Evolutionary conservation across 73 alveolate genomes (phyloP), one percentile per base, ranked within the genome.

Genomic region (Paramecium biaurelia): DNA sequence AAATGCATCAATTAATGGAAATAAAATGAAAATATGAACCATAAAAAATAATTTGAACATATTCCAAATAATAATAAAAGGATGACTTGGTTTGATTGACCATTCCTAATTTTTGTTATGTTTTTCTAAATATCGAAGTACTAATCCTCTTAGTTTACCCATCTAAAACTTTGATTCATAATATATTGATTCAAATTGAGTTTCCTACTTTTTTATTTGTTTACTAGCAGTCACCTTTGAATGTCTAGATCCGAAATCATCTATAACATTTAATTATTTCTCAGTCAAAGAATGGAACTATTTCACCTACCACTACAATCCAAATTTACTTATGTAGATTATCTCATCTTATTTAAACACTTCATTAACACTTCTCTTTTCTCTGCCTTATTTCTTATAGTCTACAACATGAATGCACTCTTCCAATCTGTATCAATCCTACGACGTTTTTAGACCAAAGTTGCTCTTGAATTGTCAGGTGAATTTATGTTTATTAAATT

Each of bases 11-110:
- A 35, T 74, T 74, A 74, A 74, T 2, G 87, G 87, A 38, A 74
- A 74, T 15, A 74, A 10, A 9, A 74, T 21, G 30, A 74, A 74
- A 15, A 74, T 74, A 15, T 74, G 87, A 28, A 74, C n/a, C 87
- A 74, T 74, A n/a, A 28, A 74, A 32, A 74, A 35, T 34, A 74
- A 9, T 35, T 74, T 74, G 41, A 74, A 32, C 58, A 74, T 28
- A 74, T 74, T 74, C 87, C 87, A 74, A 74, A 74, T n/a, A 32
- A 74, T 74, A 14, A 74, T 21, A 7, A 74, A 32, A 15, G 87
- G 87, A 11, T 74, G 41, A 35, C 87, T 74, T 74, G 87, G 87
- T 74, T 38, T 74, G 2, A 74, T 35, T 9, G 87, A 35, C 37
- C 59, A 32, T 30, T 28, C 57, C n/a, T 21, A n/a, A 21, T 74